Evolutionary conservation across 2,329 filamentous ascomycete genomes (phyloP), one percentile per base, ranked within the genome.

Genomic region (Calonectria pseudoreteaudii): DNA sequence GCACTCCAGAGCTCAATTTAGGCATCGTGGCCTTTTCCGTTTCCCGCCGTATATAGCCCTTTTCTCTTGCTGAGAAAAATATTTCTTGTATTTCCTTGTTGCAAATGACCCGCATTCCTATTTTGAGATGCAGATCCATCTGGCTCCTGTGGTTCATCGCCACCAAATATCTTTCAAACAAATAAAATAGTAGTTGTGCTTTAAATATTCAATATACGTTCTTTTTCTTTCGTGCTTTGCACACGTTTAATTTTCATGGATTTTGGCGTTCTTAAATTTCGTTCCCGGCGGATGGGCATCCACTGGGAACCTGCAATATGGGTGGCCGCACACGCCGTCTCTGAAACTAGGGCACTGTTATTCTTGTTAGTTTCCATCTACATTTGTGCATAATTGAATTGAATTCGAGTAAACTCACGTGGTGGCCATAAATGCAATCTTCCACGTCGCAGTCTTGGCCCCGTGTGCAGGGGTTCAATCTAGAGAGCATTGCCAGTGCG

Each of bases 351-450:
- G 89, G 76, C 90, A 91, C 89, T 91, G 70, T 14, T 31, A 10
- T 38, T 11, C 10, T 36, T 30, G 36, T 73, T 52, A 81, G 75
- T 30, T 52, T 64, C 38, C 56, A 56, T 47, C 6, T 9, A 9
- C 14, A 4, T 6, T 28, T 31, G 18, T 20, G 7, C 10, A 30
- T 23, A 18, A 6, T 7, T 13, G 30, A 3, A 23, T 9, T 18
- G n/a, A 7, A 8, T 44, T 9, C 23, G n/a, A 7, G 13, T 44
- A 28, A 23, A 86, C 89, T 85, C 79, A 91, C 90, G 78, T 93
- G 88, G 80, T 93, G 91, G 3, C 91, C 91, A 77, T 93, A 92
- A 72, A 92, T 92, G 80, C 91, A 93, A 74, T 89, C 88, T 2
- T 88, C 86, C 5, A 87, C 83, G 9, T 89, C 87, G 76, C 91